These are phyloP conservation scores for Ceratocystis alfenasii DNA, from an alignment of 2,329 filamentous ascomycete species.

Conservation along the genomic window DNA sequence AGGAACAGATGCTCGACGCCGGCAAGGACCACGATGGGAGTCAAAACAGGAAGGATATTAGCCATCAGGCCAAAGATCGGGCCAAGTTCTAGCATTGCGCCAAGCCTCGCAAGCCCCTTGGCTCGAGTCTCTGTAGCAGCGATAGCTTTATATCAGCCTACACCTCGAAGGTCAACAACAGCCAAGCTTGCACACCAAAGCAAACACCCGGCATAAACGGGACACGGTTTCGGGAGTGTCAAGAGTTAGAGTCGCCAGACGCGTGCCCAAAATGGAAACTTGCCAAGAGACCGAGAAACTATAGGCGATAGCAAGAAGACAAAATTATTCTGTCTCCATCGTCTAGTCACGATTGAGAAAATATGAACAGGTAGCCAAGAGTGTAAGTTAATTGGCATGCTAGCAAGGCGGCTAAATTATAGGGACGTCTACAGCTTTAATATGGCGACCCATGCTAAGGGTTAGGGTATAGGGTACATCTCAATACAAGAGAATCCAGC, in stretches of 20 bases:
- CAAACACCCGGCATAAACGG: neutral
- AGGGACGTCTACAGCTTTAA: neutral
- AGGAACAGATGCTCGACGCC: constrained; percentile 21
- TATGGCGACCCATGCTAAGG: neutral
- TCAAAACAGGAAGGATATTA: constrained; percentile 6
- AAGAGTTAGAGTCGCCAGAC: neutral
- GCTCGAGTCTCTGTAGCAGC: neutral
- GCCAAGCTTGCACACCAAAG: neutral
- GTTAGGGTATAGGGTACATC: neutral
- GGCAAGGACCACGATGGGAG: neutral
- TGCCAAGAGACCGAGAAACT: neutral
- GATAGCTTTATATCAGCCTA: neutral
- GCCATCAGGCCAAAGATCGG: constrained; percentile 3
- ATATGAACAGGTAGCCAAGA: no score
- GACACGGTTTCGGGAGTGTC: constrained; percentile 3
- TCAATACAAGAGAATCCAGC: neutral
- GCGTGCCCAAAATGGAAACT: neutral
- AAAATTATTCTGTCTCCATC: no score
- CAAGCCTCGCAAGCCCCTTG: neutral
- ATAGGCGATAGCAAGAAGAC: neutral
- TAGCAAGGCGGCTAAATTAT: neutral
- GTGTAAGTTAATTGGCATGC: neutral
- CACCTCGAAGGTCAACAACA: neutral
- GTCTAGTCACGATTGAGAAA: no score
- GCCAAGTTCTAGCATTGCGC: neutral